phyloP scores from a whole-genome alignment of 371 early-diverging fungal genomes.

The Blakeslea trispora region DNA sequence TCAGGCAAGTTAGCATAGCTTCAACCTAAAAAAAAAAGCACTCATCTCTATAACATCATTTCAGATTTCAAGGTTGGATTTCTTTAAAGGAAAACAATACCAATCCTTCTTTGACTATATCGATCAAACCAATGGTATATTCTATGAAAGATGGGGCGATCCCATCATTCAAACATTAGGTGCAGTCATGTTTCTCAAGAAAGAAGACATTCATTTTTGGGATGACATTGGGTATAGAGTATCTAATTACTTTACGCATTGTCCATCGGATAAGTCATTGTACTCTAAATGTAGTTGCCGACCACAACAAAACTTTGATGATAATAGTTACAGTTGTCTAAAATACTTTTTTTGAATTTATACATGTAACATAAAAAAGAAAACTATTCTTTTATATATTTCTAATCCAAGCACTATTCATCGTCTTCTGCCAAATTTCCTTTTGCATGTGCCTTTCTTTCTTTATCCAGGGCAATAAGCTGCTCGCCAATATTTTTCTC shows the following conservation, averaged over 20 bases:
- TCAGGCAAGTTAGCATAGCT: too few relatives aligned
- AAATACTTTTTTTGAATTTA: conserved; percentile 24
- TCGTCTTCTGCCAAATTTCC: background rate
- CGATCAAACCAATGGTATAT: conserved; percentile 85
- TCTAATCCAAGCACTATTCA: too few relatives aligned
- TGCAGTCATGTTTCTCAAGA: conserved; percentile 36
- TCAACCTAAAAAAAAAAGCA: too few relatives aligned
- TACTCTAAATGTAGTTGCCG: too few relatives aligned
- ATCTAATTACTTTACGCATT: conserved; percentile 41
- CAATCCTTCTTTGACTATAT: conserved; percentile 79
- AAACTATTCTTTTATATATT: too few relatives aligned
- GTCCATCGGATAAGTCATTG: conserved; percentile 28
- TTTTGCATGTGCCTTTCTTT: conserved; percentile 3
- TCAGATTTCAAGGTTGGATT: too few relatives aligned
- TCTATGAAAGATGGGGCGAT: conserved; percentile 83
- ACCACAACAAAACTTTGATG: conserved; percentile 46
- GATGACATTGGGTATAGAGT: conserved; percentile 47
- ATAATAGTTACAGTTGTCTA: conserved; percentile 45
- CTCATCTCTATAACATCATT: too few relatives aligned
- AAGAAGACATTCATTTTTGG: conserved; percentile 48
- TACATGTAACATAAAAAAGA: background rate
- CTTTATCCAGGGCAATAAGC: conserved; percentile 23
- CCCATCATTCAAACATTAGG: conserved; percentile 47
- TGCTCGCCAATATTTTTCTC: conserved; percentile 15
- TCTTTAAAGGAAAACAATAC: conserved; percentile 65